Evolutionary conservation across 352 stramenopile species (phyloP).

Genomic region (Phytopythium boreale): DNA sequence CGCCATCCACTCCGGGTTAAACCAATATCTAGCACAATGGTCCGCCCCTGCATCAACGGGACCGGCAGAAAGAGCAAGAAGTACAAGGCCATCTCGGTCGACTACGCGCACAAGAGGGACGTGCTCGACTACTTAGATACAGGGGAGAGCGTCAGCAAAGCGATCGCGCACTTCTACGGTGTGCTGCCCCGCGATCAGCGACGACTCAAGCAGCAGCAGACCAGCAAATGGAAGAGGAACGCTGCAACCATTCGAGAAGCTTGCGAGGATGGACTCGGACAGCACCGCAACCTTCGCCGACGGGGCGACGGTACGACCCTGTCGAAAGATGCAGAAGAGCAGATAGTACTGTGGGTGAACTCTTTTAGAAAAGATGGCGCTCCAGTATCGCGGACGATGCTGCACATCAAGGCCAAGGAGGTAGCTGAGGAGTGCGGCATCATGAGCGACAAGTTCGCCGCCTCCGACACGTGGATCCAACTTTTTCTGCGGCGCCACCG

Average conservation of each 20-base stretch:
- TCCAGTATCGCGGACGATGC: neutral
- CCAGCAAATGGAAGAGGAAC: neutral
- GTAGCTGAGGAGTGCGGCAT: neutral
- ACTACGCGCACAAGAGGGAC: neutral
- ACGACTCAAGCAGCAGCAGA: neutral
- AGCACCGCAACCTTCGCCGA: neutral
- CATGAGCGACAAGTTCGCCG: neutral
- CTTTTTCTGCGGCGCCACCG: conserved; percentile 6
- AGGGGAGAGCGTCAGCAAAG: neutral
- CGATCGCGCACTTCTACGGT: neutral
- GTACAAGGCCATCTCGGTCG: neutral
- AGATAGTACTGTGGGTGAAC: conserved; percentile 1
- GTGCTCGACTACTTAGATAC: neutral
- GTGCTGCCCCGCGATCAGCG: neutral
- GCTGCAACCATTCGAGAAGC: neutral
- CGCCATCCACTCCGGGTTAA: too few relatives aligned
- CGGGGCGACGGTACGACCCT: neutral
- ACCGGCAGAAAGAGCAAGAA: neutral
- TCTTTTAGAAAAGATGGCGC: conserved; percentile 1
- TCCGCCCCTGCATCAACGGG: neutral
- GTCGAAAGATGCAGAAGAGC: neutral
- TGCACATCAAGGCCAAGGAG: neutral
- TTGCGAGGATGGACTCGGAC: neutral
- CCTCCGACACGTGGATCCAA: conserved; percentile 2
- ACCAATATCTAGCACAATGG: neutral